Percentiles rank a stretch among this genome's conserved stretches.
These are phyloP conservation scores for Trichophyton simii DNA, from an alignment of 2,329 filamentous ascomycete genomes.

Conservation along the genomic window DNA sequence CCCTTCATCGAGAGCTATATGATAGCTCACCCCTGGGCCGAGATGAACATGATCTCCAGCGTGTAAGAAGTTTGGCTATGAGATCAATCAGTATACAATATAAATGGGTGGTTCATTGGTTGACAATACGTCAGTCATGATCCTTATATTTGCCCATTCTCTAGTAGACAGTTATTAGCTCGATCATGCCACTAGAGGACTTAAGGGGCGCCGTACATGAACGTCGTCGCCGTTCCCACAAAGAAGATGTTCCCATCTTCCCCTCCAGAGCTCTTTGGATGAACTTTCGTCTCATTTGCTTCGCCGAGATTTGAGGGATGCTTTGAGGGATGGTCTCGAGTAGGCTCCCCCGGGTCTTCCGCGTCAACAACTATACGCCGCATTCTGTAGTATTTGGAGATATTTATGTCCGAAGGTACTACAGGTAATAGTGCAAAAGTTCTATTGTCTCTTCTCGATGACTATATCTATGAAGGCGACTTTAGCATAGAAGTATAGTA, in stretches of 20 bases:
- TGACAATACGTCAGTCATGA: constrained; percentile 29
- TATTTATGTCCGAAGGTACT: not conserved
- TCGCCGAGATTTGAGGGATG: constrained; percentile 23
- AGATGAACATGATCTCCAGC: constrained; percentile 54
- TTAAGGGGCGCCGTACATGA: constrained; percentile 18
- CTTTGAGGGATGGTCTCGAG: constrained; percentile 23
- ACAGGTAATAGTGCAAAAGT: not conserved
- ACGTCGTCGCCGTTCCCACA: constrained; percentile 30
- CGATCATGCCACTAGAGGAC: not conserved
- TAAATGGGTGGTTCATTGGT: not conserved
- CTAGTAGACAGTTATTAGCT: constrained; percentile 13
- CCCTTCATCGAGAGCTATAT: not conserved
- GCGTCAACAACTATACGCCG: constrained; percentile 23
- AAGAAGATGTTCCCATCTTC: constrained; percentile 30
- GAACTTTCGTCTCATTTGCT: constrained; percentile 34
- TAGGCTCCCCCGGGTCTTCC: constrained; percentile 25
- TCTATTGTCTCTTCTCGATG: not conserved
- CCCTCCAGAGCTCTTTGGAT: constrained; percentile 25
- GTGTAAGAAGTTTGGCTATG: constrained; percentile 51
- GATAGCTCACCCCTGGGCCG: constrained; percentile 43
- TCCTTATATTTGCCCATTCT: constrained; percentile 29
- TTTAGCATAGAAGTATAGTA: not conserved
- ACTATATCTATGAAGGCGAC: not conserved
- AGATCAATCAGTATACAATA: not conserved
- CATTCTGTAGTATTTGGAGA: not conserved